Conservation (phyloP, 805 yeast species). For the Candida easanensis region DNA sequence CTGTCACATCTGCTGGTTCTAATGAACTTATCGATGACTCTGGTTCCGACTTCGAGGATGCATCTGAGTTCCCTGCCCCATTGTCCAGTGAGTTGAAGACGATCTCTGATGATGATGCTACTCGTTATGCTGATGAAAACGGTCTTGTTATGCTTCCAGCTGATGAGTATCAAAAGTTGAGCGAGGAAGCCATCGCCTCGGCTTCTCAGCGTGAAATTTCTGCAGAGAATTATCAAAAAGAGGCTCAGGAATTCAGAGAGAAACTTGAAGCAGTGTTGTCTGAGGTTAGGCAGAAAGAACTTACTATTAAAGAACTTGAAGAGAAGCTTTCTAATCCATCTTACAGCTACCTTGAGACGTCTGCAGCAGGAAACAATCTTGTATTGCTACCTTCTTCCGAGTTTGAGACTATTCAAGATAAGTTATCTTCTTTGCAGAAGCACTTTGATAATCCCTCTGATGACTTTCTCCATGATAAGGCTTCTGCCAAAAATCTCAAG, state of each 20-base stretch:
- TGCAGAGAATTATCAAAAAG: conserved; percentile 22
- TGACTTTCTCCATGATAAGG: conserved; percentile 16
- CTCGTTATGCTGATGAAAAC: conserved; percentile 30
- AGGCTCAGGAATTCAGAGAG: conserved; percentile 21
- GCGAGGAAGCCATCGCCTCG: conserved; percentile 19
- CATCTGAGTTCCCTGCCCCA: conserved; percentile 20
- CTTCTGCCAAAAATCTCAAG: conserved; percentile 14
- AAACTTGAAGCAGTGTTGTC: conserved; percentile 18
- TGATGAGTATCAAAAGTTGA: conserved; percentile 18
- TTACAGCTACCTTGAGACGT: conserved; percentile 25
- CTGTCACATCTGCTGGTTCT: conserved; percentile 11
- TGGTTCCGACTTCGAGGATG: conserved; percentile 27
- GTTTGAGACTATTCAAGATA: conserved; percentile 7
- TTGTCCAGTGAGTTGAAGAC: conserved; percentile 22
- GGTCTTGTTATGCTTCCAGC: conserved; percentile 28
- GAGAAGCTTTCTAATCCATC: conserved; percentile 29
- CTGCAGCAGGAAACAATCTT: conserved; percentile 28
- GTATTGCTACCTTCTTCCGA: conserved; percentile 19
- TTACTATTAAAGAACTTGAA: conserved; percentile 4
- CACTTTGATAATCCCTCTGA: conserved; percentile 17
- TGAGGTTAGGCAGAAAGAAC: conserved; percentile 6
- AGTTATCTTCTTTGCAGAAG: conserved; percentile 8
- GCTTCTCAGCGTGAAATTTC: conserved; percentile 18
- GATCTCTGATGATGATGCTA: conserved; percentile 26
- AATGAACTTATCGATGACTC: conserved; percentile 21